phyloP scores from a whole-genome alignment of 1,284 basidiomycete genomes.

The Boletellus sp. region DNA sequence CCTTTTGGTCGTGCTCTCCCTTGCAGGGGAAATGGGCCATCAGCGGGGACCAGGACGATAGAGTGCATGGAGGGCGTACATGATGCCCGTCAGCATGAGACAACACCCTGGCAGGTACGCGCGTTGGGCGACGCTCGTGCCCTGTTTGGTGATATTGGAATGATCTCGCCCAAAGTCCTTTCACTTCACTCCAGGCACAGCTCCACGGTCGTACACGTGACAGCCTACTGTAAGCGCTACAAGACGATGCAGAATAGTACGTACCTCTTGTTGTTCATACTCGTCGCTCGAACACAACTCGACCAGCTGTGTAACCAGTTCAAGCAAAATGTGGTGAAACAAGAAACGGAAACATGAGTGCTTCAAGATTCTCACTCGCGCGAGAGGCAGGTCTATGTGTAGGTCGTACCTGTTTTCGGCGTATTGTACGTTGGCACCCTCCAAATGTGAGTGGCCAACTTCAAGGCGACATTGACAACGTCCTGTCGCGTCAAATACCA shows the following conservation, averaged over 20 bases:
- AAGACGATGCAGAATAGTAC: background rate
- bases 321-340: too few relatives aligned
- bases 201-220: slow-evolving; percentile 83
- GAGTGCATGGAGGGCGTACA: slow-evolving; percentile 46
- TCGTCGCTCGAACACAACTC: slow-evolving; percentile 73
- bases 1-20: slow-evolving; percentile 80
- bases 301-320: too few relatives aligned
- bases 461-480: too few relatives aligned
- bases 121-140: slow-evolving; percentile 58
- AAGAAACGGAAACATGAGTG: too few relatives aligned
- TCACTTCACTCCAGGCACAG: slow-evolving; percentile 97
- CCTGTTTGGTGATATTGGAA: slow-evolving; percentile 65
- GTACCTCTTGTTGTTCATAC: slow-evolving; percentile 87
- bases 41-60: background rate
- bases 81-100: slow-evolving; percentile 82
- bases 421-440: too few relatives aligned
- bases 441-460: too few relatives aligned
- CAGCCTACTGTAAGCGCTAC: slow-evolving; percentile 51
- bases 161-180: slow-evolving; percentile 82
- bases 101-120: slow-evolving; percentile 88
- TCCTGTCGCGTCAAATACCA: too few relatives aligned
- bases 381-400: too few relatives aligned
- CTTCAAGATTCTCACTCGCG: slow-evolving; percentile 24
- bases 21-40: too few relatives aligned
- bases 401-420: too few relatives aligned